These are phyloP conservation scores for Plasmodium berghei DNA, from an alignment of 169 alveolate species.

Conservation along the genomic window DNA sequence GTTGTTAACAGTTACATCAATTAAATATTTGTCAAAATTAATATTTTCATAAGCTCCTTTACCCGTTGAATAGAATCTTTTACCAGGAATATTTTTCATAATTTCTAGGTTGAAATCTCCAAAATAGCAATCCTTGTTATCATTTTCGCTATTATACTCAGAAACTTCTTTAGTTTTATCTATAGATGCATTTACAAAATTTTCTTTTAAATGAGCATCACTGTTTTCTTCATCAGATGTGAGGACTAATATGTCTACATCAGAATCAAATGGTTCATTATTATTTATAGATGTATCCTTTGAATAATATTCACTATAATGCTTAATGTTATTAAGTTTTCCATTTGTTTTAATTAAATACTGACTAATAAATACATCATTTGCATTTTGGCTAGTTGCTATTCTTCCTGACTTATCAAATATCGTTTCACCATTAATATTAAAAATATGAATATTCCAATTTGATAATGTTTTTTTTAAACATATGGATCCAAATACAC, in stretches of 20 bases:
- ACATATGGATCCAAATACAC: conserved; percentile 36
- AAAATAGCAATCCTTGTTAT: not conserved
- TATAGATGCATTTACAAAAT: not conserved
- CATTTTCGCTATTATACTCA: not conserved
- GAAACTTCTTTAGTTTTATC: not conserved
- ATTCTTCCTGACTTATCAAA: conserved; percentile 72
- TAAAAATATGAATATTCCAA: conserved; percentile 59
- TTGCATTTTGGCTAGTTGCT: conserved; percentile 68
- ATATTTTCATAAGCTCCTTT: conserved; percentile 61
- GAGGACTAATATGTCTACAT: conserved; percentile 42
- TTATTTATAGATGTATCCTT: conserved; percentile 27
- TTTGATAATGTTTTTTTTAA: conserved; percentile 66
- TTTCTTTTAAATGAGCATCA: not conserved
- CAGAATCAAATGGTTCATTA: conserved; percentile 59
- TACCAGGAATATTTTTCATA: conserved; percentile 39
- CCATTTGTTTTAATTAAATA: conserved; percentile 72
- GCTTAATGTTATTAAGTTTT: conserved; percentile 42
- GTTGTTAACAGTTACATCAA: conserved; percentile 69
- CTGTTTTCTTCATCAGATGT: conserved; percentile 36
- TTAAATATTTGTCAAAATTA: conserved; percentile 25
- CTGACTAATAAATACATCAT: conserved; percentile 68
- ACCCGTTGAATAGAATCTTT: conserved; percentile 41
- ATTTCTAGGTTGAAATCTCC: conserved; percentile 34
- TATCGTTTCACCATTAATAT: conserved; percentile 11
- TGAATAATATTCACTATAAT: conserved; percentile 50